Evolutionary conservation across 768 basidiomycete genomes (phyloP).

Genomic region (Kwoniella mangroviensis): DNA sequence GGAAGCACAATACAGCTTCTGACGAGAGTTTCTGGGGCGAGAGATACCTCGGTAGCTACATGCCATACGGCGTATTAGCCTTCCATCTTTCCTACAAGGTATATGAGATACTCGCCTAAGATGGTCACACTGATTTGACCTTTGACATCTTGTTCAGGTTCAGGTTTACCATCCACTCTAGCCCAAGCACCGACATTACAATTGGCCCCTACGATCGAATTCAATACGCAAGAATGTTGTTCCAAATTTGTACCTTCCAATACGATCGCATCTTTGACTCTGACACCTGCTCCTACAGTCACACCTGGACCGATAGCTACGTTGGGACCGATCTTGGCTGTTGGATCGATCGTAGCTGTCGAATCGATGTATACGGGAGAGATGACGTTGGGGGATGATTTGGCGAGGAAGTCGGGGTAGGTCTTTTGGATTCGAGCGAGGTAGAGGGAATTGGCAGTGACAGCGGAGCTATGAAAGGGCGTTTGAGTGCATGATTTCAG

Average conservation of each 20-base stretch:
- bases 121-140: conserved; percentile 60
- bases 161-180: conserved; percentile 59
- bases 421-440: conserved; percentile 58
- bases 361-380: conserved; percentile 60
- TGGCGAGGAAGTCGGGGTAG: conserved; percentile 56
- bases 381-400: conserved; percentile 55
- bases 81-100: background rate
- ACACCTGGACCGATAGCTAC: conserved; percentile 58
- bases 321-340: conserved; percentile 61
- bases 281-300: conserved; percentile 56
- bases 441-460: conserved; percentile 61
- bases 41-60: conserved; percentile 59
- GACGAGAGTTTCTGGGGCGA: conserved; percentile 59
- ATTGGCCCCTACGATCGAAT: conserved; percentile 59
- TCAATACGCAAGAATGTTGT: conserved; percentile 58
- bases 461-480: conserved; percentile 55
- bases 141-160: conserved; percentile 51
- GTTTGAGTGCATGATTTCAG: background rate
- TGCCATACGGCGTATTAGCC: background rate
- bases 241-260: conserved; percentile 59
- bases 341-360: conserved; percentile 57
- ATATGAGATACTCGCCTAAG: conserved; percentile 51
- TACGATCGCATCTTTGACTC: conserved; percentile 60
- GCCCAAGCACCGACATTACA: conserved; percentile 61
- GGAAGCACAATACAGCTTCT: conserved; percentile 61